These are phyloP conservation scores for Candida dendrica DNA, from an alignment of 805 yeast species.

Conservation along the genomic window DNA sequence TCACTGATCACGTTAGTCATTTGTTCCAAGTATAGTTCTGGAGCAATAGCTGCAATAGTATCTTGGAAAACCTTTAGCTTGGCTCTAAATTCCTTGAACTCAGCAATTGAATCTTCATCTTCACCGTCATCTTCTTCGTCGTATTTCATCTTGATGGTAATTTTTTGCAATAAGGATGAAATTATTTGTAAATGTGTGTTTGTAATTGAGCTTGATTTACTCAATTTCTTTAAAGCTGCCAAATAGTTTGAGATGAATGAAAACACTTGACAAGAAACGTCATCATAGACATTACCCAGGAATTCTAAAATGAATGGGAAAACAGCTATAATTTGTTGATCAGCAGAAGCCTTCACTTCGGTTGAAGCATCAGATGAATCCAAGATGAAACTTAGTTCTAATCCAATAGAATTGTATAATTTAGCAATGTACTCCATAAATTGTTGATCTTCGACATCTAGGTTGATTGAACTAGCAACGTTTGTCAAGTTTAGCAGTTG, in stretches of 20 bases:
- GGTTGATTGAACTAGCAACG: conserved; percentile 33
- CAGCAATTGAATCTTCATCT: conserved; percentile 68
- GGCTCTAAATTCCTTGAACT: conserved; percentile 71
- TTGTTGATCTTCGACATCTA: conserved; percentile 47
- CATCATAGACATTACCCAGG: conserved; percentile 80
- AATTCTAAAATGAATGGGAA: conserved; percentile 70
- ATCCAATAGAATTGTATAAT: conserved; percentile 64
- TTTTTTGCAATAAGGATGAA: conserved; percentile 55
- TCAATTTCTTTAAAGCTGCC: conserved; percentile 54
- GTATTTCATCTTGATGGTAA: conserved; percentile 71
- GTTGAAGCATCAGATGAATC: conserved; percentile 43
- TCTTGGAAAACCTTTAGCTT: conserved; percentile 79
- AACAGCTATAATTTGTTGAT: conserved; percentile 47
- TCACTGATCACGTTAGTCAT: conserved; percentile 54
- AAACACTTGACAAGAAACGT: conserved; percentile 75
- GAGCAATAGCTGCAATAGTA: conserved; percentile 56
- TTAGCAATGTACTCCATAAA: conserved; percentile 73
- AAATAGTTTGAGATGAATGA: conserved; percentile 74
- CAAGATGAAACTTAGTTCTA: conserved; percentile 64
- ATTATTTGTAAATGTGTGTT: conserved; percentile 43
- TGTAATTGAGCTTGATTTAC: conserved; percentile 31
- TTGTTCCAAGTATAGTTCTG: conserved; percentile 53
- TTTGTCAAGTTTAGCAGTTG: conserved; percentile 60
- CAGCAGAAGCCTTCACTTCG: conserved; percentile 31
- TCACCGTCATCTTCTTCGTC: conserved; percentile 72